Percentiles rank a stretch among this genome's conserved stretches.
phyloP scores from a whole-genome alignment of 2,329 filamentous ascomycete genomes.

The Ceratocystis diversiconidia region DNA sequence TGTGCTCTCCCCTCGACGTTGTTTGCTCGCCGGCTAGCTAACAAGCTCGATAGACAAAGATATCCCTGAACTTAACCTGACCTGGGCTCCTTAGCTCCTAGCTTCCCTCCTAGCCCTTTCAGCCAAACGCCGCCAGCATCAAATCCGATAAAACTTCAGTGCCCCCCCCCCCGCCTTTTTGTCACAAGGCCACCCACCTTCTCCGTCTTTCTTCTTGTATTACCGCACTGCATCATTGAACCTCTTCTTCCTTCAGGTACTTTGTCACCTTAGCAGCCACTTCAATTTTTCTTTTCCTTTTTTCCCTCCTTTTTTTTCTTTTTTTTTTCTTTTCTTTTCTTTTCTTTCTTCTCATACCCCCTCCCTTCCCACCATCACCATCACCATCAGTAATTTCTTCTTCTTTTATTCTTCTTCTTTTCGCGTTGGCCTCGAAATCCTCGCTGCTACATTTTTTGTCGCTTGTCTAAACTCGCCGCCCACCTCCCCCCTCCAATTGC shows the following conservation, averaged over 20 bases:
- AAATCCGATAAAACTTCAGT: slow-evolving; percentile 12
- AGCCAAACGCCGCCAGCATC: slow-evolving; percentile 11
- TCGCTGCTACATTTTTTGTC: not conserved
- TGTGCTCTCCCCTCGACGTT: not conserved
- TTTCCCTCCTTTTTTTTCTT: not conserved
- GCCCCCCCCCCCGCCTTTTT: slow-evolving; percentile 9
- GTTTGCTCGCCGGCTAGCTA: not conserved
- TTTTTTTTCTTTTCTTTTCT: slow-evolving; percentile 6
- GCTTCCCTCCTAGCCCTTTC: slow-evolving; percentile 6
- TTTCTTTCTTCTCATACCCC: slow-evolving; percentile 1
- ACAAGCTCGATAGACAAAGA: slow-evolving; percentile 1
- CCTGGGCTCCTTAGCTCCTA: not conserved
- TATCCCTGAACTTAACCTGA: not conserved
- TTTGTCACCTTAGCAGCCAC: slow-evolving; percentile 6
- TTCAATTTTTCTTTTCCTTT: slow-evolving; percentile 4
- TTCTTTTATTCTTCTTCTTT: not conserved
- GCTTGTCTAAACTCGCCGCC: not conserved
- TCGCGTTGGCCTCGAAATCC: not conserved
- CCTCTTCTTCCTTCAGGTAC: slow-evolving; percentile 11
- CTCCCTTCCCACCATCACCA: not conserved
- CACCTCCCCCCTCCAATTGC: not conserved
- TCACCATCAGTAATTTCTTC: slow-evolving; percentile 1
- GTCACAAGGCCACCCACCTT: slow-evolving; percentile 14
- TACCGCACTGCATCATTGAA: slow-evolving; percentile 8
- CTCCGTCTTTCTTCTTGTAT: slow-evolving; percentile 11